Conservation (phyloP, 768 basidiomycete genomes). For the Collybiopsis confluens region DNA sequence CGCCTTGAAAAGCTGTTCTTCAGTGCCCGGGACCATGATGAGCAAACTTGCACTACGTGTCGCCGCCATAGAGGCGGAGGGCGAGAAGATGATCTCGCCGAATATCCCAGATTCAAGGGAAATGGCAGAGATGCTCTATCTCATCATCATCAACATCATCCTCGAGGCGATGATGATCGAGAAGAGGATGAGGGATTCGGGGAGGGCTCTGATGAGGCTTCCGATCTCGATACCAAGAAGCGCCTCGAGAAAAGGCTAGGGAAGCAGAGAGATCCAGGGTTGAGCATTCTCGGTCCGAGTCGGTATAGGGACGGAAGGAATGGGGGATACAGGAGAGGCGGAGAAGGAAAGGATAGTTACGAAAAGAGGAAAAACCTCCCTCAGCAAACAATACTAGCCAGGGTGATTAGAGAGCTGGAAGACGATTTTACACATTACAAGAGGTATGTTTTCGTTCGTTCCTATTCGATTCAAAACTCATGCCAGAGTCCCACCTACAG, state of each 20-base stretch:
- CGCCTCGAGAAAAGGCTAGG: constrained; percentile 19
- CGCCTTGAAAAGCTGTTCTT: constrained; percentile 80
- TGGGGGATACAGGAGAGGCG: too few relatives aligned
- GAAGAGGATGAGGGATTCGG: constrained; percentile 47
- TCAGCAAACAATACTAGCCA: constrained; percentile 81
- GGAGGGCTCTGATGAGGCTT: constrained; percentile 36
- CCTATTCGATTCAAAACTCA: too few relatives aligned
- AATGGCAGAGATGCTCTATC: too few relatives aligned
- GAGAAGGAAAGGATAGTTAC: constrained; percentile 23
- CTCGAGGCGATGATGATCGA: constrained; percentile 14
- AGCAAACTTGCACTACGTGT: constrained; percentile 65
- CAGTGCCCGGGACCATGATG: constrained; percentile 71
- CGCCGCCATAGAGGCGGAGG: constrained; percentile 31
- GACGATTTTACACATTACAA: constrained; percentile 96
- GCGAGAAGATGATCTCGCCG: constrained; percentile 6
- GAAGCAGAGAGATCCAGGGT: constrained; percentile 26
- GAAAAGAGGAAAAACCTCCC: constrained; percentile 48
- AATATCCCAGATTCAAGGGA: too few relatives aligned
- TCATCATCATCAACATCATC: constrained; percentile 8
- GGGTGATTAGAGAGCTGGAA: constrained; percentile 85
- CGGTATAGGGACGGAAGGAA: too few relatives aligned
- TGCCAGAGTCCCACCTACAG: too few relatives aligned
- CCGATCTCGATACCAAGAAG: constrained; percentile 14
- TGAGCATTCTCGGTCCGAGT: constrained; percentile 11
- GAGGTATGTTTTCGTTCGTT: constrained; percentile 59